Evolutionary conservation across 2,329 filamentous ascomycete genomes (phyloP).

Genomic region (Colletotrichum sp.): DNA sequence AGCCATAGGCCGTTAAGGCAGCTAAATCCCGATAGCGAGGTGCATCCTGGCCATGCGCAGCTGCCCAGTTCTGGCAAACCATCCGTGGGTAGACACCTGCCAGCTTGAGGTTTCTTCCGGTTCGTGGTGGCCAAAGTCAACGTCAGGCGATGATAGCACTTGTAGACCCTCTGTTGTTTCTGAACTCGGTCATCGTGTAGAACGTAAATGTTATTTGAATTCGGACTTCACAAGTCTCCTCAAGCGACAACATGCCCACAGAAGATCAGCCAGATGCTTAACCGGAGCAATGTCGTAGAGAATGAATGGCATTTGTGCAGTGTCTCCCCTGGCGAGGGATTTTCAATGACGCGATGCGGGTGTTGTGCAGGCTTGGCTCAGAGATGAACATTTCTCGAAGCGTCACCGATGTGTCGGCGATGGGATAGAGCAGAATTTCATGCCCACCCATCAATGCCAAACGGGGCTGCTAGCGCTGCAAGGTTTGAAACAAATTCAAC

Average conservation of each 20-base stretch:
- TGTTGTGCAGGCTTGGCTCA: not conserved
- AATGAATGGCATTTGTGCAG: not conserved
- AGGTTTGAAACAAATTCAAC: slow-evolving; percentile 12
- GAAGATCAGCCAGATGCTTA: not conserved
- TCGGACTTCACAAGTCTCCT: not conserved
- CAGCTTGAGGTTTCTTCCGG: not conserved
- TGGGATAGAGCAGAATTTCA: not conserved
- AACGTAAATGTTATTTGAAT: not conserved
- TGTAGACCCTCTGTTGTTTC: not conserved
- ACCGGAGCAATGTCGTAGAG: not conserved
- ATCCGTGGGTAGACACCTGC: not conserved
- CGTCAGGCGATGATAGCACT: not conserved
- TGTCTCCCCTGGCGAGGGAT: not conserved
- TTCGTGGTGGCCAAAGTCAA: not conserved
- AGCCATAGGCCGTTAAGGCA: not conserved
- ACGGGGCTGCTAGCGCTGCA: not conserved
- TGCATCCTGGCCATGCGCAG: not conserved
- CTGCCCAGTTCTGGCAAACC: not conserved
- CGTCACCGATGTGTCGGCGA: not conserved
- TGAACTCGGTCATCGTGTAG: not conserved
- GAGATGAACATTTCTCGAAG: slow-evolving; percentile 8
- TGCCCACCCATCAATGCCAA: not conserved
- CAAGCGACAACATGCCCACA: not conserved
- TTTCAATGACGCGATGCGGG: not conserved
- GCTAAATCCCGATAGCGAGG: not conserved